Percentiles rank a stretch among this genome's conserved stretches.
Conservation (phyloP, 108 stramenopile species). For the Nitzschia putrida region DNA sequence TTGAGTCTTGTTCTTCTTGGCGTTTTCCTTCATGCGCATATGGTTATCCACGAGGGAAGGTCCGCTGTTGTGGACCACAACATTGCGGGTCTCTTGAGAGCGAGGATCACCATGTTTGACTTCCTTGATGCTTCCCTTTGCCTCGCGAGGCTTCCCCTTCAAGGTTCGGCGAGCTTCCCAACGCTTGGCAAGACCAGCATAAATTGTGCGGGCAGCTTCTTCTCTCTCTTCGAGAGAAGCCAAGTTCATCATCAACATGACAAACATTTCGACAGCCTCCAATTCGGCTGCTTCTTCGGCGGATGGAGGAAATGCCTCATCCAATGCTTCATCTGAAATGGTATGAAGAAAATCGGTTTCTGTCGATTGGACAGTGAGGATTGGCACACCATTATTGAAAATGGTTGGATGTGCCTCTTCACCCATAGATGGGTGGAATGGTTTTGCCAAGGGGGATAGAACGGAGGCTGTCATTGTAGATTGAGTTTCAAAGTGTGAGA, state of each 20-base stretch:
- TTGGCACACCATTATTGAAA: constrained; percentile 38
- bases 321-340: constrained; percentile 52
- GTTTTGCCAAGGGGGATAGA: constrained; percentile 19
- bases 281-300: constrained; percentile 63
- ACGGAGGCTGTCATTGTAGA: constrained; percentile 13
- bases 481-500: neutral
- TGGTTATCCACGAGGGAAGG: constrained; percentile 16
- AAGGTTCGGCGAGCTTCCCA: constrained; percentile 60
- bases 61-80: constrained; percentile 16
- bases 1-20: constrained; percentile 9
- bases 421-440: constrained; percentile 39
- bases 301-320: constrained; percentile 55
- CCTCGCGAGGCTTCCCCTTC: constrained; percentile 33
- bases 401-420: constrained; percentile 27
- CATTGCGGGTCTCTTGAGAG: constrained; percentile 8
- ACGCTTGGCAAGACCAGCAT: constrained; percentile 42
- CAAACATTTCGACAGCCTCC: constrained; percentile 51
- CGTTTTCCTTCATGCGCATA: constrained; percentile 15
- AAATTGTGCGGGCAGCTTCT: constrained; percentile 40
- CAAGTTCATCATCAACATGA: constrained; percentile 48
- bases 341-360: constrained; percentile 37
- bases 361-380: constrained; percentile 13
- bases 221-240: constrained; percentile 51
- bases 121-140: constrained; percentile 19
- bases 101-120: constrained; percentile 22